These are phyloP conservation scores for Xylaria sp. DNA, from an alignment of 2,329 filamentous ascomycete species.

Conservation along the genomic window DNA sequence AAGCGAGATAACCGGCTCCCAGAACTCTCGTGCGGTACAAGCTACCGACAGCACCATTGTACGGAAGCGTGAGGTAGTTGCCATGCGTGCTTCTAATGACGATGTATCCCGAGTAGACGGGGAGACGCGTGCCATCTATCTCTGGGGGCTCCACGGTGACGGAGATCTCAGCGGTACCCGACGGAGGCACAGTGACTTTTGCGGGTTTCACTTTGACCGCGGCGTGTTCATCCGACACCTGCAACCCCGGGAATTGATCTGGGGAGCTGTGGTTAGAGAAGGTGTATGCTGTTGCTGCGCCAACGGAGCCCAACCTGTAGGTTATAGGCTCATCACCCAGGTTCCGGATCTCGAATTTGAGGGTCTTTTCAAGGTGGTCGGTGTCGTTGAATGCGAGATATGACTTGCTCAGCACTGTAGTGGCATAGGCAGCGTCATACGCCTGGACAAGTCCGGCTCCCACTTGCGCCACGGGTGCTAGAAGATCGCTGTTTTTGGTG, in stretches of 20 bases:
- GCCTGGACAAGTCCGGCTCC: conserved; percentile 57
- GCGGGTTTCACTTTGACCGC: conserved; percentile 38
- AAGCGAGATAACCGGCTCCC: conserved; percentile 33
- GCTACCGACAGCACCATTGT: conserved; percentile 35
- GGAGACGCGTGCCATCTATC: conserved; percentile 37
- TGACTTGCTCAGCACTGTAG: conserved; percentile 48
- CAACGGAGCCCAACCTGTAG: conserved; percentile 47
- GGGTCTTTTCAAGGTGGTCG: conserved; percentile 45
- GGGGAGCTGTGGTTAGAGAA: conserved; percentile 38
- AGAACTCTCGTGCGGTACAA: conserved; percentile 34
- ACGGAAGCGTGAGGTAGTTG: conserved; percentile 32
- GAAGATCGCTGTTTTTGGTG: conserved; percentile 31
- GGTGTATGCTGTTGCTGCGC: conserved; percentile 51
- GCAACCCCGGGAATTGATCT: conserved; percentile 40
- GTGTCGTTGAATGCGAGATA: conserved; percentile 61
- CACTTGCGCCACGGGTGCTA: conserved; percentile 55
- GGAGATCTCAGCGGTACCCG: conserved; percentile 33
- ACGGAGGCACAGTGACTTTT: conserved; percentile 30
- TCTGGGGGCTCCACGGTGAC: conserved; percentile 42
- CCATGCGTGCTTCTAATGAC: conserved; percentile 41
- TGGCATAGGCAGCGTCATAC: conserved; percentile 52
- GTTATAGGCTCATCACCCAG: conserved; percentile 42
- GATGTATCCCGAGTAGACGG: conserved; percentile 46
- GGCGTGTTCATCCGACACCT: conserved; percentile 39
- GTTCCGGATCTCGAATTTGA: conserved; percentile 54